Conservation (phyloP, 306 rosid genomes). For the Astragalus membranaceus region DNA sequence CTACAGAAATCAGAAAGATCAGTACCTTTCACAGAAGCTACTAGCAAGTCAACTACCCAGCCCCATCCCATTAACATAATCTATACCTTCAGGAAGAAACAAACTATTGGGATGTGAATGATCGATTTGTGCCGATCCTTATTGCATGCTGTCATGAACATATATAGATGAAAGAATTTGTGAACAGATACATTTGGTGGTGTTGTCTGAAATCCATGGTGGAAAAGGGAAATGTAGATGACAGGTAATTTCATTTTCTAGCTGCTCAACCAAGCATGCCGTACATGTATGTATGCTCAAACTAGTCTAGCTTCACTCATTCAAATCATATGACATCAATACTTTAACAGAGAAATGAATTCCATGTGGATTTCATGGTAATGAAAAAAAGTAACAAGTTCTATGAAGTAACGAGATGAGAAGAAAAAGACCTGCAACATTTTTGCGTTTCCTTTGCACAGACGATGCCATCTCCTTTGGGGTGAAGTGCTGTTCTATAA, state of each 20-base stretch:
- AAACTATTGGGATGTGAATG: no score
- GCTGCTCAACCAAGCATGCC: background rate
- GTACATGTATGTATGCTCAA: background rate
- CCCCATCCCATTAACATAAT: no score
- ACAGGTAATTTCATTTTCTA: slow-evolving; percentile 1
- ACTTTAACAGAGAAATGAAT: background rate
- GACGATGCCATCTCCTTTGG: slow-evolving; percentile 59
- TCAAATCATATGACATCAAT: background rate
- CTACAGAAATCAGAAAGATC: no score
- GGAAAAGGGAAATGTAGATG: background rate
- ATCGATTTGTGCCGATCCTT: no score
- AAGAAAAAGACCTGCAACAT: slow-evolving; percentile 57
- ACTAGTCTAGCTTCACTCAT: background rate
- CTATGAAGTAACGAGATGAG: slow-evolving; percentile 1
- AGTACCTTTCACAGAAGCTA: no score
- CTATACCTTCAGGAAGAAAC: no score
- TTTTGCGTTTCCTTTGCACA: slow-evolving; percentile 50
- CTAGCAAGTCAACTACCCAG: no score
- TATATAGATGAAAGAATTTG: no score
- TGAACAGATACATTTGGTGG: no score
- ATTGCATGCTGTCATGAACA: no score
- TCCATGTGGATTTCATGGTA: background rate
- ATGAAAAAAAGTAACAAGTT: background rate
- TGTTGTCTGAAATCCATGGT: no score
- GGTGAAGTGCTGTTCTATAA: slow-evolving; percentile 74